These are phyloP conservation scores for Ulota crispa DNA, from an alignment of 225 moss, liverwort and hornwort species.

Conservation along the genomic window DNA sequence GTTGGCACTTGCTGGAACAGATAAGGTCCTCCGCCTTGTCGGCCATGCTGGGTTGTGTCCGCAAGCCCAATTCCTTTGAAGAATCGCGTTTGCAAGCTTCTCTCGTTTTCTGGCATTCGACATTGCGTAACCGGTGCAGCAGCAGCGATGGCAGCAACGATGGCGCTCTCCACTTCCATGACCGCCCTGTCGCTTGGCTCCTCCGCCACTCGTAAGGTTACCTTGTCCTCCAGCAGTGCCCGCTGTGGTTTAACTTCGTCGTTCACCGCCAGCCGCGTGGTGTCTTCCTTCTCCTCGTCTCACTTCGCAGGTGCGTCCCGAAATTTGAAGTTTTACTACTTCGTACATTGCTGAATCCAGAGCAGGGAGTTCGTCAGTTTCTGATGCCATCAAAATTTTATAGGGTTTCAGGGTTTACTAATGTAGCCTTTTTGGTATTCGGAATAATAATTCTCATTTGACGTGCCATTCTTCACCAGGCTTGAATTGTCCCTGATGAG, in stretches of 20 bases:
- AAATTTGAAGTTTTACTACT: background rate
- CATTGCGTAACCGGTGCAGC: background rate
- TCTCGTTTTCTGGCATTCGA: background rate
- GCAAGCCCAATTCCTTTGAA: background rate
- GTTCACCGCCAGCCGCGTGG: slow-evolving; percentile 68
- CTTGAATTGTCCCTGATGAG: background rate
- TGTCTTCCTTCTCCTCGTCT: slow-evolving; percentile 74
- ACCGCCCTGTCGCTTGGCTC: slow-evolving; percentile 49
- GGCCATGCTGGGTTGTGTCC: background rate
- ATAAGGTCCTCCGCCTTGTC: slow-evolving; percentile 25
- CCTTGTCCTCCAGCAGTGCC: slow-evolving; percentile 17
- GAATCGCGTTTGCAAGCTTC: background rate
- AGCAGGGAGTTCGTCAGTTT: background rate
- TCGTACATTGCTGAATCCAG: background rate
- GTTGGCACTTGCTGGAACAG: slow-evolving; percentile 17
- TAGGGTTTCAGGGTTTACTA: background rate
- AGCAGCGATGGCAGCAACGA: slow-evolving; percentile 42
- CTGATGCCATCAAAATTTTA: background rate
- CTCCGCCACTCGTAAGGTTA: slow-evolving; percentile 10
- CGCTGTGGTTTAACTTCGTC: slow-evolving; percentile 67
- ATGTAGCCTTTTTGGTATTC: background rate
- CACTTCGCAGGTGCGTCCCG: slow-evolving; percentile 65
- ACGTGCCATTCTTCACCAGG: background rate
- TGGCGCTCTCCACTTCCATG: slow-evolving; percentile 65
- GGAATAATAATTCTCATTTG: background rate